Evolutionary conservation across 768 basidiomycete genomes (phyloP).

Genomic region (Lactifluus rugatus): DNA sequence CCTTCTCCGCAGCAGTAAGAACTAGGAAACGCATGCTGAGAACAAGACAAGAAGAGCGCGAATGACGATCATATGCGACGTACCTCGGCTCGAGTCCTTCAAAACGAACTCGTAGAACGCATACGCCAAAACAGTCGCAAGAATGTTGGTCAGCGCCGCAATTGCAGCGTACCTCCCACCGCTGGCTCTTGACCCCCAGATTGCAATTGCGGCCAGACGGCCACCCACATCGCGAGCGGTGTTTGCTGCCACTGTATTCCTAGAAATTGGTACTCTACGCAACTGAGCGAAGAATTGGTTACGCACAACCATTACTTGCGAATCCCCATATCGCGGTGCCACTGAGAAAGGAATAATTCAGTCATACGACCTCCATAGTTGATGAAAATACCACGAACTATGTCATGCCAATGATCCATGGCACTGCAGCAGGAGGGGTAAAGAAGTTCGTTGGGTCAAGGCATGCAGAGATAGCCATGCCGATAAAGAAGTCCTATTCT

Average conservation of each 20-base stretch:
- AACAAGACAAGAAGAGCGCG: neutral
- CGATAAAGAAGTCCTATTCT: conserved; percentile 22
- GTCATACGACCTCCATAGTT: neutral
- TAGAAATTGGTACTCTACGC: neutral
- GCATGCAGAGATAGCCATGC: conserved; percentile 21
- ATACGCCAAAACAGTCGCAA: conserved; percentile 24
- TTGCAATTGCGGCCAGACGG: conserved; percentile 22
- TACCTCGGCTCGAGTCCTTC: conserved; percentile 24
- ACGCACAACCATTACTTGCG: conserved; percentile 22
- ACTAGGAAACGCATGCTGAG: conserved; percentile 6
- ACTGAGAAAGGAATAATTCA: conserved; percentile 5
- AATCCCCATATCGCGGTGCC: conserved; percentile 23
- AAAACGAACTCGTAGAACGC: conserved; percentile 23
- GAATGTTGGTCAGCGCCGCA: conserved; percentile 26
- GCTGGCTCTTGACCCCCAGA: conserved; percentile 24
- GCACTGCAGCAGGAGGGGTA: conserved; percentile 20
- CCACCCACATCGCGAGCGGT: conserved; percentile 25
- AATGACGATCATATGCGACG: neutral
- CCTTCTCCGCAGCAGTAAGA: conserved; percentile 3
- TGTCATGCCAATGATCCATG: conserved; percentile 23
- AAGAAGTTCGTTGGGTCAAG: conserved; percentile 26
- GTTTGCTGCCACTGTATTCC: conserved; percentile 24
- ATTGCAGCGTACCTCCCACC: conserved; percentile 28
- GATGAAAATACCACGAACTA: conserved; percentile 16
- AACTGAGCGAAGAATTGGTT: neutral